Percentiles rank a stretch among this genome's conserved stretches.
Conservation (phyloP, 2,329 filamentous ascomycete genomes). For the Ascochyta pisi region DNA sequence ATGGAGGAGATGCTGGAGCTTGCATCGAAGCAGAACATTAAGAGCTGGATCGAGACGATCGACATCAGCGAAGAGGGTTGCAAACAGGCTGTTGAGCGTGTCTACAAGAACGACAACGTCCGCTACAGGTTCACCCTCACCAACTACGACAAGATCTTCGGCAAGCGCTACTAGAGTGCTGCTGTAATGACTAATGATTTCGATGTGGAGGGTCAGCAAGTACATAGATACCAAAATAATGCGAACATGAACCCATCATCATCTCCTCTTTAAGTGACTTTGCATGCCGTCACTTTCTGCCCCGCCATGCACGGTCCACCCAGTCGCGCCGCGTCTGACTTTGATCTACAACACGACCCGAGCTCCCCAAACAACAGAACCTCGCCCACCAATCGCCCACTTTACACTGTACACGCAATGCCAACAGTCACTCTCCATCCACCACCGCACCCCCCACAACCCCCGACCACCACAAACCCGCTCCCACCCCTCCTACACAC, state of each 20-base stretch:
- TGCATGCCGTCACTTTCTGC: constrained; percentile 10
- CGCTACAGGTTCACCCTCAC: constrained; percentile 75
- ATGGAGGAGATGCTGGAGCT: constrained; percentile 61
- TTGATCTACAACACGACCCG: neutral
- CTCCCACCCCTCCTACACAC: constrained; percentile 87
- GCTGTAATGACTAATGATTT: constrained; percentile 6
- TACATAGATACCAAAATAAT: constrained; percentile 20
- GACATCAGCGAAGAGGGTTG: constrained; percentile 74
- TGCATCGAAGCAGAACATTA: constrained; percentile 59
- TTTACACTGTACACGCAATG: constrained; percentile 27
- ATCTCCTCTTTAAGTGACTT: neutral
- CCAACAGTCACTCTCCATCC: constrained; percentile 36
- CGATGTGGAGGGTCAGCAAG: constrained; percentile 1
- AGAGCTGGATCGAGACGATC: constrained; percentile 68
- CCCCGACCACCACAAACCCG: constrained; percentile 55
- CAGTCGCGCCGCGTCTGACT: constrained; percentile 12
- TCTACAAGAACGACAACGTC: constrained; percentile 72
- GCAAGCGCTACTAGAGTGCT: constrained; percentile 50
- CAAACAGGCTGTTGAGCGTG: constrained; percentile 71
- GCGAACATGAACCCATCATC: constrained; percentile 8
- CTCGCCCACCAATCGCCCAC: too few relatives aligned
- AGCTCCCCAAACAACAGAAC: too few relatives aligned
- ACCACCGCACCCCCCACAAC: neutral
- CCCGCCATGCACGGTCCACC: constrained; percentile 16
- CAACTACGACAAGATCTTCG: constrained; percentile 72